Evolutionary conservation across 192 early-diverging fungal species (phyloP).

Genomic region (Entomortierella lignicola): DNA sequence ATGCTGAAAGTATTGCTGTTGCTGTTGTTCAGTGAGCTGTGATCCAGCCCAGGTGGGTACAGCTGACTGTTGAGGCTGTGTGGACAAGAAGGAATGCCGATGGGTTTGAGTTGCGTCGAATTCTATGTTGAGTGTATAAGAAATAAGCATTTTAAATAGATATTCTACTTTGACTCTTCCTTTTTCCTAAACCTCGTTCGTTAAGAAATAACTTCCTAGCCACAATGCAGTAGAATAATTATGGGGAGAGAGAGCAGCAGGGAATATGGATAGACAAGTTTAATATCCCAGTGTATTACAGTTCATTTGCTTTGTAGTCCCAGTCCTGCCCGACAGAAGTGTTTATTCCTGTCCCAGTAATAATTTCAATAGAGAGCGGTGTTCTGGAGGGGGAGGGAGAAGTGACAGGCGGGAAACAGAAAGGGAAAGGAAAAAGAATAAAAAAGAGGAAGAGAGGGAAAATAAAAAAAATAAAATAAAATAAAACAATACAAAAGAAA

Average conservation of each 20-base stretch:
- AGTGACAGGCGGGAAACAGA: neutral
- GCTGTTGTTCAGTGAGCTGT: slow-evolving; percentile 17
- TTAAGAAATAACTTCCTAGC: too few species aligned
- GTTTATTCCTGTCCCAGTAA: neutral
- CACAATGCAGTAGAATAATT: too few species aligned
- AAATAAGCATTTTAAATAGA: neutral
- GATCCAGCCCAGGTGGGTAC: slow-evolving; percentile 24
- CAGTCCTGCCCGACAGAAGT: neutral
- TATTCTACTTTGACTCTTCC: neutral
- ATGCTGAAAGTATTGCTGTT: slow-evolving; percentile 5
- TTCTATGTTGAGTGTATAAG: slow-evolving; percentile 13
- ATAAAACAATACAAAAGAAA: neutral
- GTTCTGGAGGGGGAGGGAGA: too few species aligned
- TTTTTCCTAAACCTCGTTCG: neutral
- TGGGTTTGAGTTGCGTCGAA: slow-evolving; percentile 12
- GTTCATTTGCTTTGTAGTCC: neutral
- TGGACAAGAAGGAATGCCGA: slow-evolving; percentile 22
- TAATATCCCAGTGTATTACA: neutral
- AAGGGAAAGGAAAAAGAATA: slow-evolving; percentile 1
- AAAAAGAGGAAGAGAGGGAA: neutral
- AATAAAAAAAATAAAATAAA: slow-evolving; percentile 1
- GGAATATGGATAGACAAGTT: neutral
- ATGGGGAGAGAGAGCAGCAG: neutral
- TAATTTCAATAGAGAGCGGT: neutral
- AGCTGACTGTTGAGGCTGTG: slow-evolving; percentile 23